A percentile compares a stretch with the other conserved stretches of the same genome.
Conservation (phyloP, 1,139 yeast species). For the Taphrina populina region DNA sequence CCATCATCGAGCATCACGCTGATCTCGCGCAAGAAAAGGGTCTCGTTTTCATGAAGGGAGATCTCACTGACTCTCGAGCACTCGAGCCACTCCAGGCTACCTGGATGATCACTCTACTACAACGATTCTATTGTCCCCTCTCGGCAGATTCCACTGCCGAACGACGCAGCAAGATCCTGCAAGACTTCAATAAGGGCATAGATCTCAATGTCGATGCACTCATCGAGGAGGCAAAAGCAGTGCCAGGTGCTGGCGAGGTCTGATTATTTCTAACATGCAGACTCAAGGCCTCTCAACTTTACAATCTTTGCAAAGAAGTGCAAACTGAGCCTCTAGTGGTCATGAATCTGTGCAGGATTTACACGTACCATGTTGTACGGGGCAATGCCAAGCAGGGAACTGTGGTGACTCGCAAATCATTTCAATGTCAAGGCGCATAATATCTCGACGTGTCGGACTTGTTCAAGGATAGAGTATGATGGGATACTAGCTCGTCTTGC, state of each 20-base stretch:
- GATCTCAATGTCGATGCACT: conserved; percentile 28
- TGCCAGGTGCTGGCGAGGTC: conserved; percentile 29
- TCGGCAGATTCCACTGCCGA: conserved; percentile 40
- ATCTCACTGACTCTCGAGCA: conserved; percentile 68
- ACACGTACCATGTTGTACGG: too few species aligned
- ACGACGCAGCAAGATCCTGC: conserved; percentile 6
- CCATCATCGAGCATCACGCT: conserved; percentile 82
- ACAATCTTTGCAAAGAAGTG: too few species aligned
- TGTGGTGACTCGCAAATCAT: too few species aligned
- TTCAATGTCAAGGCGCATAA: too few species aligned
- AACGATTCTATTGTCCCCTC: conserved; percentile 62
- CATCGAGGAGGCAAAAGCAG: conserved; percentile 28
- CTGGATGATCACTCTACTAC: conserved; percentile 71
- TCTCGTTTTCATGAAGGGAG: conserved; percentile 82
- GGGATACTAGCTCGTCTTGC: too few species aligned
- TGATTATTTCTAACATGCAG: too few species aligned
- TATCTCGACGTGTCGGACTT: too few species aligned
- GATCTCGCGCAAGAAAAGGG: conserved; percentile 65
- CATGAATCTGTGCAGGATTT: too few species aligned
- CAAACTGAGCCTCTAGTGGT: too few species aligned
- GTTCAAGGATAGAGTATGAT: too few species aligned
- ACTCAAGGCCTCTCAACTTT: too few species aligned
- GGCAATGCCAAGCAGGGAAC: too few species aligned
- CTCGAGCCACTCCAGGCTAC: conserved; percentile 70
- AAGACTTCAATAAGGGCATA: conserved; percentile 22